phyloP scores from a whole-genome alignment of 257 asterid genomes.

The Capsicum rhomboideum region DNA sequence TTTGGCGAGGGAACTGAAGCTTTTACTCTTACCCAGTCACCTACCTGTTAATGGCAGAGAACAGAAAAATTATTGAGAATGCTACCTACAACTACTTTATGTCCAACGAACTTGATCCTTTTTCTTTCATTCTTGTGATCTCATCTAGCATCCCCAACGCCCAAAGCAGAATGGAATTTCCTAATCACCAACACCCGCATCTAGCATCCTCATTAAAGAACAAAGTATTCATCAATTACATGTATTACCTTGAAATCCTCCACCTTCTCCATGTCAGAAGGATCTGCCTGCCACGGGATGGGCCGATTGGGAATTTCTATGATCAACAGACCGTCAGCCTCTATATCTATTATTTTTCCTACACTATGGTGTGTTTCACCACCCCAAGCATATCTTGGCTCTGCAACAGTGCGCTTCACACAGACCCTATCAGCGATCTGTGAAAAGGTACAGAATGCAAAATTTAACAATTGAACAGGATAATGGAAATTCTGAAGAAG shows the following conservation, averaged over 20 bases:
- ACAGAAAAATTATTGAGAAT: background rate
- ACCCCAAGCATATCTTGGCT: conserved; percentile 99
- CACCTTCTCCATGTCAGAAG: conserved; percentile 97
- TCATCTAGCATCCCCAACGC: background rate
- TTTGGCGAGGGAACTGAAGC: conserved; percentile 94
- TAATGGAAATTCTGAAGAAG: background rate
- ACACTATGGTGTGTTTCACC: conserved; percentile 99
- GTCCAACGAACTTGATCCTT: background rate
- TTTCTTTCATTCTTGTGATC: background rate
- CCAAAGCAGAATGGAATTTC: background rate
- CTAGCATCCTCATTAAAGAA: background rate
- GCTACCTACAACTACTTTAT: background rate
- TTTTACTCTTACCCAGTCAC: conserved; percentile 89
- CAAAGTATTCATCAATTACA: background rate
- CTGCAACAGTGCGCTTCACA: conserved; percentile 98
- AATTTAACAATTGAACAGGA: conserved; percentile 7
- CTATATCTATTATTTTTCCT: conserved; percentile 87
- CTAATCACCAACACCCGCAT: background rate
- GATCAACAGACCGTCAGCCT: conserved; percentile 89
- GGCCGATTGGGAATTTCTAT: conserved; percentile 84
- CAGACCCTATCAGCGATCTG: conserved; percentile 96
- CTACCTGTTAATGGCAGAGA: conserved; percentile 47
- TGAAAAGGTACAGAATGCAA: conserved; percentile 1
- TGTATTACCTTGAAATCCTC: conserved; percentile 81
- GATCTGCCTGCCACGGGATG: conserved; percentile 99